A percentile compares a stretch with the other conserved stretches of the same genome.
phyloP scores from a whole-genome alignment of 352 stramenopile species.

The Phytopythium montanum region DNA sequence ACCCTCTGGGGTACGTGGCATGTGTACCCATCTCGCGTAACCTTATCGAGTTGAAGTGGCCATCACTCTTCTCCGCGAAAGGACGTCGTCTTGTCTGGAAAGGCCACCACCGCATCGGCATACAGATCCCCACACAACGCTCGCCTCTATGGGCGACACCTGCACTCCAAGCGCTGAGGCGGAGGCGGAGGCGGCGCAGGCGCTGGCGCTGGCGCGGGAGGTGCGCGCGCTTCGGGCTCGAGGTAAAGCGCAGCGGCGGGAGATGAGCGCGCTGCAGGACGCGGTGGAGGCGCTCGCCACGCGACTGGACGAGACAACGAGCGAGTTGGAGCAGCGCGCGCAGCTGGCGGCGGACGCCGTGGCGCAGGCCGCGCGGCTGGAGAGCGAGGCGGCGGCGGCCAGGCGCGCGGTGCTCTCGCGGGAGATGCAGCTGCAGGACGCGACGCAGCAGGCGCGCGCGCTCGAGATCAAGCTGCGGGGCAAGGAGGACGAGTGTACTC shows the following conservation, averaged over 20 bases:
- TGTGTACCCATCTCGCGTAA: background rate
- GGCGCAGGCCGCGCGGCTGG: conserved; percentile 33
- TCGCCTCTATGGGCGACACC: background rate
- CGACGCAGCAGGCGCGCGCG: conserved; percentile 26
- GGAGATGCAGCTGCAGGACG: conserved; percentile 61
- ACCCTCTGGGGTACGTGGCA: too few species aligned
- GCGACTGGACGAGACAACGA: conserved; percentile 48
- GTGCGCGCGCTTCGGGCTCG: conserved; percentile 27
- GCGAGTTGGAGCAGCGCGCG: conserved; percentile 51
- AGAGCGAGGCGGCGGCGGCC: conserved; percentile 34
- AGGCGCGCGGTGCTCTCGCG: conserved; percentile 49
- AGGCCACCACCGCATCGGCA: background rate
- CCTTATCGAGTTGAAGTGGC: background rate
- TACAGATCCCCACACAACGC: background rate
- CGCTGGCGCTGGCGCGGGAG: conserved; percentile 32
- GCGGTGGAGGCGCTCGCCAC: conserved; percentile 35
- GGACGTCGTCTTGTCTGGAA: background rate
- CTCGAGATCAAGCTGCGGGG: conserved; percentile 25
- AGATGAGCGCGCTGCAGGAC: conserved; percentile 29
- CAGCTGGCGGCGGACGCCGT: conserved; percentile 45
- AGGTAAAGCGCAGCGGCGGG: conserved; percentile 28
- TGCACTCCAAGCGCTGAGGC: background rate
- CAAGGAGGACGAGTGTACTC: conserved; percentile 37
- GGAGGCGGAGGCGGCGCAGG: conserved; percentile 17
- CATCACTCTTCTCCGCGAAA: background rate